Conservation (phyloP, 1,284 basidiomycete genomes). For the Naganishia liquefaciens region DNA sequence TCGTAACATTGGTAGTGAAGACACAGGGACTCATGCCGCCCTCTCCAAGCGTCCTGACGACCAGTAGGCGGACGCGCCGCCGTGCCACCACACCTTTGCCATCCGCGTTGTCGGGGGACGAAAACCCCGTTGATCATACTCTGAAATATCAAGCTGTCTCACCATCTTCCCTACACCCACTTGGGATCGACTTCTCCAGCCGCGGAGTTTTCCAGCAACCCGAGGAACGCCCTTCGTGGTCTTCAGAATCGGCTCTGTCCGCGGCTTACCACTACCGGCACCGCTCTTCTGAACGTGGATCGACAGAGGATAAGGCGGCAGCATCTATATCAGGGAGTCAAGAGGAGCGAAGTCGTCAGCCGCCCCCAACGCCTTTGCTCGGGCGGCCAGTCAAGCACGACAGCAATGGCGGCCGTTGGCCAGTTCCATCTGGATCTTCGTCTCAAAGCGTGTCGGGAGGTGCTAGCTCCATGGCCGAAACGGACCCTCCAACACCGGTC, state of each 20-base stretch:
- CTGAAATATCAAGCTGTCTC: neutral
- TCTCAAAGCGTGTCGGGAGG: neutral
- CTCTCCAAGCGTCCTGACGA: neutral
- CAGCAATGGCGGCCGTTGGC: neutral
- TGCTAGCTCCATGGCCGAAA: conserved; percentile 4
- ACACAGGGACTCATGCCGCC: neutral
- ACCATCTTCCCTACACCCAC: neutral
- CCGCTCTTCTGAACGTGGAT: too few relatives aligned
- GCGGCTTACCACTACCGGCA: too few relatives aligned
- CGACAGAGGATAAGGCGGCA: too few relatives aligned
- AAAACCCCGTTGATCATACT: neutral
- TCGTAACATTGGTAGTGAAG: too few relatives aligned
- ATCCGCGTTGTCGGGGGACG: too few relatives aligned
- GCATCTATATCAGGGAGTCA: too few relatives aligned
- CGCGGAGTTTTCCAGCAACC: too few relatives aligned
- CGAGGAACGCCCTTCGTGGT: too few relatives aligned
- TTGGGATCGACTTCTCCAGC: too few relatives aligned
- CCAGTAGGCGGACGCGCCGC: conserved; percentile 1
- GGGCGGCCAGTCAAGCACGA: too few relatives aligned
- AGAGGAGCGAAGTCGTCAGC: neutral
- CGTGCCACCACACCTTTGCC: conserved; percentile 8
- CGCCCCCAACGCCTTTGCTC: neutral
- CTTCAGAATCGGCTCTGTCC: too few relatives aligned
- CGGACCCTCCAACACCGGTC: neutral
- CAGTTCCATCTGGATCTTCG: neutral